Evolutionary conservation across 2,329 filamentous ascomycete genomes (phyloP).

Genomic region (Exophiala dermatitidis): DNA sequence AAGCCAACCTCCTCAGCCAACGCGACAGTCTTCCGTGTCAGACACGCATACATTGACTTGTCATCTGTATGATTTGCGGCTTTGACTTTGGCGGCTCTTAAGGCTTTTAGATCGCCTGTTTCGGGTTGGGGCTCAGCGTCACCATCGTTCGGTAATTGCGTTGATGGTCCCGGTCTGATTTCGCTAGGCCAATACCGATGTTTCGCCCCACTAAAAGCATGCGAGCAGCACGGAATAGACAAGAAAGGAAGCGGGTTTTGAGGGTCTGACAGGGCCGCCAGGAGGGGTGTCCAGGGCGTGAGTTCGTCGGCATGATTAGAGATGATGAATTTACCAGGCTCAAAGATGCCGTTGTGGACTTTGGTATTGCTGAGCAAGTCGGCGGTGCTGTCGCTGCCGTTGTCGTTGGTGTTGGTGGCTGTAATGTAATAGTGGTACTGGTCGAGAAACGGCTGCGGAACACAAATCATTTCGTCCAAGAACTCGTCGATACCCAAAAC

Average conservation of each 20-base stretch:
- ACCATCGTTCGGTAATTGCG: slow-evolving; percentile 18
- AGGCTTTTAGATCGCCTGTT: slow-evolving; percentile 37
- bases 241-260: slow-evolving; percentile 70
- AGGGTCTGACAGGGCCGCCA: slow-evolving; percentile 55
- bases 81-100: slow-evolving; percentile 34
- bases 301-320: slow-evolving; percentile 97
- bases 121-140: slow-evolving; percentile 29
- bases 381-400: neutral
- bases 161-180: slow-evolving; percentile 5
- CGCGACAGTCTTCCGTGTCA: slow-evolving; percentile 68
- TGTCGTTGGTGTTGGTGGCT: too few species aligned
- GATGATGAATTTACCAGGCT: slow-evolving; percentile 75
- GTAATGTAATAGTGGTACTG: neutral
- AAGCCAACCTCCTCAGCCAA: slow-evolving; percentile 69
- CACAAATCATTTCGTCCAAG: slow-evolving; percentile 51
- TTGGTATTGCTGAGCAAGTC: neutral
- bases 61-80: slow-evolving; percentile 34
- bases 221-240: slow-evolving; percentile 91
- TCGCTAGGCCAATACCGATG: slow-evolving; percentile 50
- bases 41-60: slow-evolving; percentile 70
- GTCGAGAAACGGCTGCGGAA: slow-evolving; percentile 47
- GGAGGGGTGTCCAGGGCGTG: slow-evolving; percentile 88
- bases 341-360: slow-evolving; percentile 56
- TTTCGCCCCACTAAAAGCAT: slow-evolving; percentile 66
- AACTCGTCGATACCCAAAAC: slow-evolving; percentile 54